Percentiles rank a stretch among this genome's conserved stretches.
Conservation (phyloP, 2,329 filamentous ascomycete genomes). For the Diaporthe humulicola region DNA sequence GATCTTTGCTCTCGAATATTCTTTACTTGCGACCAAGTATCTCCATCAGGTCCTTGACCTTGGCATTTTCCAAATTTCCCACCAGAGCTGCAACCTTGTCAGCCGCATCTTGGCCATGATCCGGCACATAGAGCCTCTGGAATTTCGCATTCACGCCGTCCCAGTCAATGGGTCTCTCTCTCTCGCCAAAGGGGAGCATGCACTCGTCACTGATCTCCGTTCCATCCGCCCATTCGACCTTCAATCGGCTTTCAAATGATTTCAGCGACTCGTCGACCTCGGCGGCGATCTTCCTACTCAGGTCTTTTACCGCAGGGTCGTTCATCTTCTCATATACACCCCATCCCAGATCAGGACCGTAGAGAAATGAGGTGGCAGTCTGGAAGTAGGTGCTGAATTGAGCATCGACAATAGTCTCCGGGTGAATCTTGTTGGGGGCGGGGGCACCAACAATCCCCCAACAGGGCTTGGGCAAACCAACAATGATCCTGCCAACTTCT, state of each 20-base stretch:
- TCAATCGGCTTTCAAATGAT: not conserved
- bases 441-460: constrained; percentile 40
- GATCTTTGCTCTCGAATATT: not conserved
- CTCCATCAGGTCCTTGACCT: not conserved
- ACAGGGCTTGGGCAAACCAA: constrained; percentile 1
- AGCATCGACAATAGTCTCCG: constrained; percentile 46
- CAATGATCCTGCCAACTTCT: not conserved
- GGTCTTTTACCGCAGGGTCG: not conserved
- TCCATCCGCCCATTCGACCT: not conserved
- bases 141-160: not conserved
- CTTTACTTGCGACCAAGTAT: not conserved
- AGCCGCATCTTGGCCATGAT: not conserved
- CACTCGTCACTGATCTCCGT: not conserved
- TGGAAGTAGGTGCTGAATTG: constrained; percentile 49
- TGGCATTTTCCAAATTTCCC: not conserved
- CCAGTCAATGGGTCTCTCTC: not conserved
- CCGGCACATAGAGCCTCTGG: not conserved
- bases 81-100: not conserved
- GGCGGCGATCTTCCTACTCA: not conserved
- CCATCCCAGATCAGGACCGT: constrained; percentile 45
- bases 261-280: constrained; percentile 1
- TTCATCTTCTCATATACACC: not conserved
- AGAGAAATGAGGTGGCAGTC: constrained; percentile 46
- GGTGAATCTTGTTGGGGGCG: constrained; percentile 44
- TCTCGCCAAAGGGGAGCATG: constrained; percentile 1